These are phyloP conservation scores for Fusarium tricinctum DNA, from an alignment of 2,329 filamentous ascomycete species.

Conservation along the genomic window DNA sequence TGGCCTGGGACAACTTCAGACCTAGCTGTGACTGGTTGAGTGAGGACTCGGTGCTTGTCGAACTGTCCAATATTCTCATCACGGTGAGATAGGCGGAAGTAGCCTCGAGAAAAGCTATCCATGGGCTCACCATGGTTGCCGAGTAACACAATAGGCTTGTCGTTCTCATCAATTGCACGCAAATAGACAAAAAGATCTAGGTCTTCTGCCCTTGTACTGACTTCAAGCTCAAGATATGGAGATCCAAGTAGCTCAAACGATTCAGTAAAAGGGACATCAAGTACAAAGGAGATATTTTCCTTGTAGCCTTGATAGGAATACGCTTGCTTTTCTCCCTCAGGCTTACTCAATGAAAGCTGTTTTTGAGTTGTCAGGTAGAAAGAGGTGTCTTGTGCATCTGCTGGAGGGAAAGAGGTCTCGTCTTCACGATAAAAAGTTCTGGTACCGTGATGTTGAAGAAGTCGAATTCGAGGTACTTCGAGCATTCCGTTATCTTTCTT, in stretches of 20 bases:
- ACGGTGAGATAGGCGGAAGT: background rate
- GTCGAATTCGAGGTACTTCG: background rate
- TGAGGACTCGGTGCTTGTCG: background rate
- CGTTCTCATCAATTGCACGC: background rate
- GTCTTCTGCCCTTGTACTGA: background rate
- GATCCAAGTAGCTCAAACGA: background rate
- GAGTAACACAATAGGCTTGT: background rate
- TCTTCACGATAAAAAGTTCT: background rate
- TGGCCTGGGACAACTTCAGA: background rate
- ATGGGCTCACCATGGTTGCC: background rate
- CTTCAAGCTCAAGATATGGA: background rate
- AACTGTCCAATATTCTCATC: background rate
- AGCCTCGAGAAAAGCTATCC: background rate
- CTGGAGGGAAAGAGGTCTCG: background rate
- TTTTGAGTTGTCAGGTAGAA: background rate
- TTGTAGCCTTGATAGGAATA: background rate
- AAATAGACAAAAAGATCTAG: background rate
- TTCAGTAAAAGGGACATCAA: background rate
- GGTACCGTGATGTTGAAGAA: background rate
- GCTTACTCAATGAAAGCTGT: background rate
- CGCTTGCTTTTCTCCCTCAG: background rate
- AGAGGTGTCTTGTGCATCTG: background rate
- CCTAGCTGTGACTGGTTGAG: background rate
- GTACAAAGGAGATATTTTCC: background rate
- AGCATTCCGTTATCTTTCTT: background rate